Percentiles rank a stretch among this genome's conserved stretches.
Evolutionary conservation across 257 asterid species (phyloP).

Genomic region (Nicotiana benthamiana): DNA sequence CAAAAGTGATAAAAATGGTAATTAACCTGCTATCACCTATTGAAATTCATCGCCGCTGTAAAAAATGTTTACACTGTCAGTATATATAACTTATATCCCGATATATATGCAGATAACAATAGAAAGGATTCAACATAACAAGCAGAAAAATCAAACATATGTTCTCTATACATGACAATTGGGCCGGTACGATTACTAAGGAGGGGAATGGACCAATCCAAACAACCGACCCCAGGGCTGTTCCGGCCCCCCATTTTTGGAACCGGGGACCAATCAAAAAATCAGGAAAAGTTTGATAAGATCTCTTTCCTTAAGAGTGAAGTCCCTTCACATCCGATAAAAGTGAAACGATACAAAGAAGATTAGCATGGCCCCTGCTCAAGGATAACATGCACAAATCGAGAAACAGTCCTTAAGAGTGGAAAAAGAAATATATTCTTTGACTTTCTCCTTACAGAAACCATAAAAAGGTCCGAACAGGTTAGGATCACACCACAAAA

Average conservation of each 20-base stretch:
- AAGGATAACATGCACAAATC: slow-evolving; percentile 24
- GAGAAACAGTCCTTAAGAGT: too few relatives aligned
- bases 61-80: too few relatives aligned
- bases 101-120: neutral
- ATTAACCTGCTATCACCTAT: neutral
- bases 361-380: slow-evolving; percentile 36
- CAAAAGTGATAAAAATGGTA: neutral
- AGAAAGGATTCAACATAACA: neutral
- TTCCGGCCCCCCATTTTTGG: too few relatives aligned
- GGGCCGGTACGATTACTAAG: neutral
- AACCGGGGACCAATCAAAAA: too few relatives aligned
- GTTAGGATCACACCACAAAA: too few relatives aligned
- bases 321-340: neutral
- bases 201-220: neutral
- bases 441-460: too few relatives aligned
- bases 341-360: slow-evolving; percentile 23
- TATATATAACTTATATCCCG: neutral
- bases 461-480: too few relatives aligned
- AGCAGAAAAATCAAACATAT: neutral
- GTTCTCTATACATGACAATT: neutral
- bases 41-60: too few relatives aligned
- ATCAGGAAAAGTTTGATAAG: too few relatives aligned
- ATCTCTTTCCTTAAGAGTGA: too few relatives aligned
- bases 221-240: too few relatives aligned
- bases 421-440: too few relatives aligned